Evolutionary conservation across 2,329 filamentous ascomycete genomes (phyloP).

Genomic region (Alternaria ethzedia): DNA sequence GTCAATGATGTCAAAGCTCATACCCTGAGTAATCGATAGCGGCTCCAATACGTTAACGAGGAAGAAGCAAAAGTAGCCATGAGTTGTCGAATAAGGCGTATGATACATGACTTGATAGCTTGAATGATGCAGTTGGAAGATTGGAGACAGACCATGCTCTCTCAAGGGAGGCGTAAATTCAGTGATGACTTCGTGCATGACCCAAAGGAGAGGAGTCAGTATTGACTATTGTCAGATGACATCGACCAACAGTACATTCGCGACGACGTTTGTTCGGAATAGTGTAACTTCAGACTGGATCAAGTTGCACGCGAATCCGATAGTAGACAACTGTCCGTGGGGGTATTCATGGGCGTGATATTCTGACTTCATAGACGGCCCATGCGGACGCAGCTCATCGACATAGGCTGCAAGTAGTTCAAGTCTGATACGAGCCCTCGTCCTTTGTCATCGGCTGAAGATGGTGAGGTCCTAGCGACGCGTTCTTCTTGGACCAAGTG

Average conservation of each 20-base stretch:
- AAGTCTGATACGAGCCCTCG: neutral
- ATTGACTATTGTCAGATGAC: neutral
- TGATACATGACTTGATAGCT: neutral
- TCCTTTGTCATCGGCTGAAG: neutral
- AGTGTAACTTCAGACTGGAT: neutral
- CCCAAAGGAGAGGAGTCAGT: neutral
- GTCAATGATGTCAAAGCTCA: constrained; percentile 1
- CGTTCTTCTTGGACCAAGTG: neutral
- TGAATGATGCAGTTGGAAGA: neutral
- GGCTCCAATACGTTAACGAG: neutral
- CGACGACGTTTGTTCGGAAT: neutral
- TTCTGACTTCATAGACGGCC: neutral
- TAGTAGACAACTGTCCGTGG: neutral
- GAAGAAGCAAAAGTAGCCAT: neutral
- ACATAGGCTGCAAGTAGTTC: neutral
- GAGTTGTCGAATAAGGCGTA: neutral
- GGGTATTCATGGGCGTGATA: neutral
- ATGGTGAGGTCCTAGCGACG: neutral
- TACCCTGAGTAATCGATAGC: neutral
- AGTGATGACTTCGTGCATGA: neutral
- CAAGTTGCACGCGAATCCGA: neutral
- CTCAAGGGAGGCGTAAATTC: neutral
- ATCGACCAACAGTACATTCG: neutral
- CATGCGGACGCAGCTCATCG: neutral
- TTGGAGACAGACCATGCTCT: neutral